Base-by-base conservation (phyloP, 2,329 filamentous ascomycete species). In the Emergomyces orientalis region DNA sequence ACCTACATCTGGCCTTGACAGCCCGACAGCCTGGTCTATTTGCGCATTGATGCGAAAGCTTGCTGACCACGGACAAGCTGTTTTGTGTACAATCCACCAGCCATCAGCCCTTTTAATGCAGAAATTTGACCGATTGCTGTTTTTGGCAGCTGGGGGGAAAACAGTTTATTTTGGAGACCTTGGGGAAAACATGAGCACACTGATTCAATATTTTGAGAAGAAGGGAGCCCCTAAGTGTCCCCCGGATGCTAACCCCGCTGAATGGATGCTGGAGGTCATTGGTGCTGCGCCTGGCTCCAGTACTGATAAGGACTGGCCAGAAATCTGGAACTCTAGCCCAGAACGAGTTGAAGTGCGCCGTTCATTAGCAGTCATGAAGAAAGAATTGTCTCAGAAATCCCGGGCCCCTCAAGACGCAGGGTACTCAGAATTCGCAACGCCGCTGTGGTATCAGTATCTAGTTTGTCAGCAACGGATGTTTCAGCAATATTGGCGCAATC, bases 71-170 rank as follows among this genome's bases (percentile, higher is more conserved):
- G 92, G 93, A 19, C 90, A 95, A 73, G 92, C 93, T 59, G 90
- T 97, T 75, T 85, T 97, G 22, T 96, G 92, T 78, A 97, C 93
- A 0, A 97, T 97, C 65, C 93, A 97, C 75, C 93, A 97, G 75
- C 93, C 93, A n/a, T 96, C 90, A 11, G 91, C 91, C 30, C 91
- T 96, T 84, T 82, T 97, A 62, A 96, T 97, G 81, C 90, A 96
- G 73, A 88, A 90, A 64, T 97, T 88, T 61, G 86, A 88, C 64
- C 81, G 81, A 0, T 74, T 88, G 2, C 75, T 88, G 0, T 86
- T 89, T 73, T 78, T 89, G 2, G 84, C 85, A 7, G 80, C 78
- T 61, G 86, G 86, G 37, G 87, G 87, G 1, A 84, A 80, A 70
- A 88, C 86, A 0, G 85, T 88, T 1, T 89, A 89, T 69, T 88